Evolutionary conservation across 2,329 filamentous ascomycete species (phyloP).

Genomic region (Aspergillus udagawae): DNA sequence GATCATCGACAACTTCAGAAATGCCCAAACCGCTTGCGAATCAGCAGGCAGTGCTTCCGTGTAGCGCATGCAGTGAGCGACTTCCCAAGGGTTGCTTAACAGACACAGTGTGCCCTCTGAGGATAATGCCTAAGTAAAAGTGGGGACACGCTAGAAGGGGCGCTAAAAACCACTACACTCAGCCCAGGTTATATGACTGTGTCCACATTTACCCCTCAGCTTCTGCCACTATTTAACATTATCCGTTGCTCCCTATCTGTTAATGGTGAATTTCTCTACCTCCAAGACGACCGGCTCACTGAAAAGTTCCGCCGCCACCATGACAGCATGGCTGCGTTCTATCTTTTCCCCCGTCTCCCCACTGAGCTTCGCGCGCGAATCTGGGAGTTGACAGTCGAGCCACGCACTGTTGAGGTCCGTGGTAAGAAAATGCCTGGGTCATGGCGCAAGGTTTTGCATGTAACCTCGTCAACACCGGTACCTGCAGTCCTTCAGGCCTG

Average conservation of each 20-base stretch:
- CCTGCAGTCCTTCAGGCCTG: slow-evolving; percentile 1
- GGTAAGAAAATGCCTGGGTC: neutral
- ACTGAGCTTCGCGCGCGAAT: neutral
- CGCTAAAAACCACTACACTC: neutral
- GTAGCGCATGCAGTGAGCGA: too few relatives aligned
- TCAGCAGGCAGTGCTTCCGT: too few relatives aligned
- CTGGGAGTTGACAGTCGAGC: slow-evolving; percentile 1
- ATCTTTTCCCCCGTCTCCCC: slow-evolving; percentile 31
- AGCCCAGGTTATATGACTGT: neutral
- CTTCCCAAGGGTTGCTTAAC: too few relatives aligned
- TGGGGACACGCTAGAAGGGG: neutral
- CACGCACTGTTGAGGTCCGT: neutral
- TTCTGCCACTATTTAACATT: neutral
- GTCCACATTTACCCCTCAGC: neutral
- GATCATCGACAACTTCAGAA: too few relatives aligned
- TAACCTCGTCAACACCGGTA: neutral
- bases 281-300: neutral
- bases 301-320: too few relatives aligned
- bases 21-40: too few relatives aligned
- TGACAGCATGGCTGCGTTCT: slow-evolving; percentile 11
- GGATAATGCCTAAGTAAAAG: too few relatives aligned
- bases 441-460: neutral
- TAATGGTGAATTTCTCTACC: neutral
- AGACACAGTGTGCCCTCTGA: too few relatives aligned
- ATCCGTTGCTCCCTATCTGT: neutral